Base-by-base conservation (phyloP, 2,329 filamentous ascomycete species). In the Mycosphaerella sp. region DNA sequence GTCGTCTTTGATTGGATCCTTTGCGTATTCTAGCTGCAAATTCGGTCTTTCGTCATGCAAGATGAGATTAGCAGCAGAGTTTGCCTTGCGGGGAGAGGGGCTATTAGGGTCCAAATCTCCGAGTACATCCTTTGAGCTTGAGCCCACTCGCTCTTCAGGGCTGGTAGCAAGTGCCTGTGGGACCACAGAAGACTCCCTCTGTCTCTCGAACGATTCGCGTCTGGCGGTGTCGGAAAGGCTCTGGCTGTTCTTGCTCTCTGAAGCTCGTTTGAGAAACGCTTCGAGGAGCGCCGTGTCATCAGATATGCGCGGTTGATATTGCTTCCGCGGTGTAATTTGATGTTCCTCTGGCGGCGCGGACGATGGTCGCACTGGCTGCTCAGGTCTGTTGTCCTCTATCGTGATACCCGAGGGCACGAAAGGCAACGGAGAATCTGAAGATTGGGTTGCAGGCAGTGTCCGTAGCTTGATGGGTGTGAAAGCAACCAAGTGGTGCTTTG, bases 201-300 rank as follows among this genome's bases (percentile, higher is more conserved):
- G 68, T 44, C 76, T 74, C 32, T 70, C 67, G 4, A 75, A 54
- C 0, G 73, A 75, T 39, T 71, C 67, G 13, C 71, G 69, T 37
- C 69, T 70, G 17, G 68, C 61, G 13, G 57, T 55, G 6, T 52
- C 57, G 9, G 60, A 61, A 8, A 61, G 21, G 16, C 57, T 55
- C 27, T 56, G 50, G 13, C 56, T 50, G 13, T 49, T 70, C 58
- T 73, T 76, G 56, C 66, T 74, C 27, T 73, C 70, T n/a, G 70
- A 72, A n/a, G 73, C 73, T 7, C 73, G 72, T 14, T 64, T 73
- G 37, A 77, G 67, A 55, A 76, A 77, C 32, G 74, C 73, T 53
- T 74, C 73, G 4, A 77, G 63, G 13, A 75, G 61, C 1, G 73
- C 74, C 6, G 74, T 76, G 53, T 77, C 74, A 49, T 75, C 73